Percentiles rank a stretch among this genome's conserved stretches.
These are phyloP conservation scores for Phytophthora litchii DNA, from an alignment of 352 stramenopile genomes.

Conservation along the genomic window DNA sequence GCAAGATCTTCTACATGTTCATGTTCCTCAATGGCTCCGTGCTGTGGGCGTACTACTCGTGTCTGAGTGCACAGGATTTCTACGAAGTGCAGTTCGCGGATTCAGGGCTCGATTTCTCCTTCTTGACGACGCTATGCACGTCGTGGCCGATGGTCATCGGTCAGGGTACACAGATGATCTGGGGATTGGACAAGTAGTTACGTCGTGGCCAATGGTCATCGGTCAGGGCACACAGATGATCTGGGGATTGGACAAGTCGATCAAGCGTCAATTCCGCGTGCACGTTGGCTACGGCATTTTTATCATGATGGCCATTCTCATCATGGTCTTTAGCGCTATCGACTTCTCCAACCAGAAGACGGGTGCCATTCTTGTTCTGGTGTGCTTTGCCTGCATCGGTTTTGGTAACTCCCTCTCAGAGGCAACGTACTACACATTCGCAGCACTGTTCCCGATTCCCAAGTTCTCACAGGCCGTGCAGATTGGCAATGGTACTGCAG, in stretches of 20 bases:
- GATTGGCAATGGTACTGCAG: conserved; percentile 59
- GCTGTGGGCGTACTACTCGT: conserved; percentile 81
- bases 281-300: conserved; percentile 60
- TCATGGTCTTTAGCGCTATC: conserved; percentile 69
- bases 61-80: conserved; percentile 70
- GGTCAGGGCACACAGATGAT: conserved; percentile 64
- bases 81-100: conserved; percentile 57
- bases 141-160: conserved; percentile 67
- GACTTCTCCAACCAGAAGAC: conserved; percentile 53
- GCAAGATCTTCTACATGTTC: conserved; percentile 65
- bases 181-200: conserved; percentile 59
- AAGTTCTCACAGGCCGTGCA: conserved; percentile 76
- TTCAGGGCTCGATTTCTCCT: conserved; percentile 61
- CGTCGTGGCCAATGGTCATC: conserved; percentile 63
- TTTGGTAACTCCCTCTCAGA: conserved; percentile 65
- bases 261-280: conserved; percentile 49
- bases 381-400: conserved; percentile 57
- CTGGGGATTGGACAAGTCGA: conserved; percentile 59
- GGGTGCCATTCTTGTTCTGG: conserved; percentile 55
- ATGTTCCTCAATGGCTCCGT: conserved; percentile 77
- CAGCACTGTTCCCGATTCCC: conserved; percentile 63
- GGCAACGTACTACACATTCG: conserved; percentile 64
- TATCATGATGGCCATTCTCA: conserved; percentile 55
- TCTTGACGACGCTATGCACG: conserved; percentile 65
- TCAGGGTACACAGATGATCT: conserved; percentile 60